Percentiles rank a stretch among this genome's conserved stretches.
Conservation (phyloP, 208 protist species). For the Dictyostelium gargantuum region DNA sequence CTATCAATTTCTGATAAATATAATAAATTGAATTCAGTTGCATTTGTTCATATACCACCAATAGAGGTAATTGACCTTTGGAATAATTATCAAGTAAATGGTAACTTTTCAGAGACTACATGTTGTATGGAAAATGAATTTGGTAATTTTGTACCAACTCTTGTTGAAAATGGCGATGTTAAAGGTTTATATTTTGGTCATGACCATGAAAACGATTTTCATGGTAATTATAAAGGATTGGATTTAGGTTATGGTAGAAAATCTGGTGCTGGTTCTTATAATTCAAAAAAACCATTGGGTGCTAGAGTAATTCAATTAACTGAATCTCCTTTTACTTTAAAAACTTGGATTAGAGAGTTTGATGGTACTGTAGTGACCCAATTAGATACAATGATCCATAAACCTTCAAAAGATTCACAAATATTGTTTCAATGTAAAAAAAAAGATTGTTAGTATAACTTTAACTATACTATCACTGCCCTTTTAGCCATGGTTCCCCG, state of each 20-base stretch:
- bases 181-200: constrained; percentile 26
- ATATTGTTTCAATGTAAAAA: neutral
- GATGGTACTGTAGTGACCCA: neutral
- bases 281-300: neutral
- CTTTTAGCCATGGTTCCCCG: no score
- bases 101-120: neutral
- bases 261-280: constrained; percentile 39
- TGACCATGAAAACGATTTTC: constrained; percentile 23
- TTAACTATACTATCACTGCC: no score
- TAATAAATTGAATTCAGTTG: neutral
- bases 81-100: constrained; percentile 4
- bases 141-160: neutral
- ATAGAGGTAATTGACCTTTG: neutral
- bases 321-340: neutral
- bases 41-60: constrained; percentile 27
- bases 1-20: neutral
- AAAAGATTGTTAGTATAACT: neutral
- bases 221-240: neutral
- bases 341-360: neutral
- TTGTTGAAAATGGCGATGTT: neutral
- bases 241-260: constrained; percentile 52
- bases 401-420: neutral
- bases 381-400: neutral
- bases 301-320: constrained; percentile 24
- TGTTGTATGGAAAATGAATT: neutral